Base-by-base conservation (phyloP, 2,329 filamentous ascomycete genomes). In the Fusarium sp. region DNA sequence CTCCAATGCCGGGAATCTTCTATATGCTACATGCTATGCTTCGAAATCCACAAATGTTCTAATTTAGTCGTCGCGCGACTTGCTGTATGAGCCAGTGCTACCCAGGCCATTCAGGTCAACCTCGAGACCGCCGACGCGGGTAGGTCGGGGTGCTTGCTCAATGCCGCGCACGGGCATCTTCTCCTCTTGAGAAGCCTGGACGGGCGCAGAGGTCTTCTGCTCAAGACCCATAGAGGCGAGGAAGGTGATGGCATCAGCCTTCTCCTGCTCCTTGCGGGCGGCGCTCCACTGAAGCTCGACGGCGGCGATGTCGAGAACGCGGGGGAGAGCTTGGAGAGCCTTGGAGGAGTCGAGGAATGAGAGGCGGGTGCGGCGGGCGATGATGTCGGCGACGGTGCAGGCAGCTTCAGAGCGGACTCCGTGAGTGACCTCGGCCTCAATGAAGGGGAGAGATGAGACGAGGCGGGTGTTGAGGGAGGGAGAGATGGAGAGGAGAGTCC, bases 281-380 rank as follows among this genome's bases (percentile, higher is more conserved):
- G 78, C 78, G 70, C 82, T 84, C 90, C 90, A 93, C 47, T 84
- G 79, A 46, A 92, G 81, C 78, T 93, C 90, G 66, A 89, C 87
- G 27, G 80, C 85, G 88, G 93, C 92, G 49, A 93, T 78, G 72
- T 93, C 90, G 67, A 93, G 91, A 55, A 93, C 87, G 20, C 79
- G 81, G 10, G 91, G 90, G 18, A 93, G 83, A 2, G 90, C 87
- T 74, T 90, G 86, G 13, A 93, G 84, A 1, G 90, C 88, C 25
- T 88, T 88, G 74, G 91, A 86, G 3, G 90, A 90, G 76, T 93
- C 92, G 66, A 93, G 80, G 81, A 93, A 93, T n/a, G 91, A 89
- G 42, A 93, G 81, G 54, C 91, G 85, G 41, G 89, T 93, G 56
- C 91, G 84, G 55, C 91, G 87, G 17, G 90, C 88, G 57, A 93